phyloP scores from a whole-genome alignment of 1,284 basidiomycete genomes.

The Ceratobasidium sp. region DNA sequence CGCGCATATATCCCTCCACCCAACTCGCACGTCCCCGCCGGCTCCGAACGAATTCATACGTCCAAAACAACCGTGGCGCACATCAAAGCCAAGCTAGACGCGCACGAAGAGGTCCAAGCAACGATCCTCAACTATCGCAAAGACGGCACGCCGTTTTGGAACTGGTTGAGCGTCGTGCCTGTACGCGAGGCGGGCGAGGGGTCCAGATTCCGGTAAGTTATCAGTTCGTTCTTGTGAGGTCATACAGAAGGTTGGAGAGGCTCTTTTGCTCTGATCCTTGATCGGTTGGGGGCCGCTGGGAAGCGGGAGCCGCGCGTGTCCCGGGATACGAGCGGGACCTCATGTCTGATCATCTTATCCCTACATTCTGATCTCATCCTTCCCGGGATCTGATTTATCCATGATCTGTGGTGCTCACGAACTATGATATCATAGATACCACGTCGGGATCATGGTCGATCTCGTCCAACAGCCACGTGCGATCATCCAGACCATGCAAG shows the following conservation, averaged over 20 bases:
- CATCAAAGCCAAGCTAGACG: constrained; percentile 34
- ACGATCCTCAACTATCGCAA: constrained; percentile 27
- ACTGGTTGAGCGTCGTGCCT: constrained; percentile 30
- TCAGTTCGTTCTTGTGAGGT: too few relatives aligned
- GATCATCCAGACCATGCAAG: constrained; percentile 33
- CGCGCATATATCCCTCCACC: constrained; percentile 36
- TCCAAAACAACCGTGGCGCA: constrained; percentile 18
- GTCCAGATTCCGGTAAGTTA: constrained; percentile 19
- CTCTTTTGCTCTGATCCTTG: too few relatives aligned
- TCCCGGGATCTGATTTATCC: too few relatives aligned
- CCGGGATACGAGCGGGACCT: too few relatives aligned
- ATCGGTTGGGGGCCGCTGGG: constrained; percentile 7
- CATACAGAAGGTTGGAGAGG: background rate
- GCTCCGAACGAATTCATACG: constrained; percentile 18
- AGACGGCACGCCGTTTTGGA: constrained; percentile 42
- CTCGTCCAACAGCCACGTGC: constrained; percentile 31
- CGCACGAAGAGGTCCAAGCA: constrained; percentile 18
- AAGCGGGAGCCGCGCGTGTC: too few relatives aligned
- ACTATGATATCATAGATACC: constrained; percentile 11
- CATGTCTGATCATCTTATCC: too few relatives aligned
- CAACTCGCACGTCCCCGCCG: constrained; percentile 30
- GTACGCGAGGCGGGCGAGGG: constrained; percentile 28
- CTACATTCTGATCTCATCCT: too few relatives aligned
- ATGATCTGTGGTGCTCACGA: too few relatives aligned
- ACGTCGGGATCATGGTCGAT: constrained; percentile 41